These are phyloP conservation scores for Erodium maritimum DNA, from an alignment of 345 rosid species.

Conservation along the genomic window DNA sequence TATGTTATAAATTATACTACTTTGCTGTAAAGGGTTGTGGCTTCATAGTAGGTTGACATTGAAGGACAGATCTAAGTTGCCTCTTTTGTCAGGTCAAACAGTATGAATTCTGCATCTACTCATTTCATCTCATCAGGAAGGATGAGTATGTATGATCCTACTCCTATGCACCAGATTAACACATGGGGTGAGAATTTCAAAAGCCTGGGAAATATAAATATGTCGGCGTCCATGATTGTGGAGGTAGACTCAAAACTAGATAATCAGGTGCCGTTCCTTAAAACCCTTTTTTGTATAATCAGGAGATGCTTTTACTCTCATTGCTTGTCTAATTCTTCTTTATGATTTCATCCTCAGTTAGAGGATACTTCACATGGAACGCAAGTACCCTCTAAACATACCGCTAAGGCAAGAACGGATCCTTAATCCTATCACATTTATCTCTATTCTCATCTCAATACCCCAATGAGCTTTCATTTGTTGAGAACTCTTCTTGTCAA, in stretches of 20 bases:
- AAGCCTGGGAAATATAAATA: slow-evolving; percentile 33
- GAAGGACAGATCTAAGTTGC: background rate
- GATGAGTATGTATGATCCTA: slow-evolving; percentile 11
- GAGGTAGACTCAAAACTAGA: slow-evolving; percentile 45
- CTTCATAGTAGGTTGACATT: too few relatives aligned
- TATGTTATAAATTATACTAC: background rate
- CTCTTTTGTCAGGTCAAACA: background rate
- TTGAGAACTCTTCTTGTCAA: background rate
- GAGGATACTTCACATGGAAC: slow-evolving; percentile 73
- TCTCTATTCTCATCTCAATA: background rate
- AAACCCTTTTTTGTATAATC: background rate
- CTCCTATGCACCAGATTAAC: slow-evolving; percentile 11
- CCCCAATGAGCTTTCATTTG: background rate
- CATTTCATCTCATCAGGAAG: slow-evolving; percentile 6
- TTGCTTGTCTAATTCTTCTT: slow-evolving; percentile 3
- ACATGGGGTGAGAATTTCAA: slow-evolving; percentile 62
- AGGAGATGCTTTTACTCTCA: background rate
- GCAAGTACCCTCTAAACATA: slow-evolving; percentile 43
- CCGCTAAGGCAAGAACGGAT: slow-evolving; percentile 42
- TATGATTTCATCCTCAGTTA: slow-evolving; percentile 37
- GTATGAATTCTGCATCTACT: slow-evolving; percentile 10
- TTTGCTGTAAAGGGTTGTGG: background rate
- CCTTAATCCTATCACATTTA: background rate
- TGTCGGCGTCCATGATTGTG: slow-evolving; percentile 34
- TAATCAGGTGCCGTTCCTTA: slow-evolving; percentile 35